Evolutionary conservation across 371 early-diverging fungal genomes (phyloP), one percentile per base, ranked within the genome.

Genomic region (Mucor indicus): DNA sequence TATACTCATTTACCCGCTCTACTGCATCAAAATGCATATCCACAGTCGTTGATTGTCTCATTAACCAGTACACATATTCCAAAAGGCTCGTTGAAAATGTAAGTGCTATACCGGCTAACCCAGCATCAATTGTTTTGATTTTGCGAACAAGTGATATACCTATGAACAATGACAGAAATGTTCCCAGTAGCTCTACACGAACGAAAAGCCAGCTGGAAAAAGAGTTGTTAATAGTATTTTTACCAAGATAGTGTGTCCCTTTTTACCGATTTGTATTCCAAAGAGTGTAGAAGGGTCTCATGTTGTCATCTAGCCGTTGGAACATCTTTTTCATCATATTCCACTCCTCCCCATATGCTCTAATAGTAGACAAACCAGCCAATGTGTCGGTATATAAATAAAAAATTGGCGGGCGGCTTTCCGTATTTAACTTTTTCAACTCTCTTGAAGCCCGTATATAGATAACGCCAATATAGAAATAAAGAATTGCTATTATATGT

Each of bases 21-120:
- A 93, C 85, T 12, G 87, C 75, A 69, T 90, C 90, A 79, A 91
- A 81, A 57, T 84, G 78, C 86, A 87, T 89, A 67, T 93, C 94
- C 38, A 91, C 79, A 8, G 82, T 76, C 4, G 92, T 87, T 30
- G 85, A 86, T 50, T 72, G 80, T 31, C 92, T 77, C 55, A 95
- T 84, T 11, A 83, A 40, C 91, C 93, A 92, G 38, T 75, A 75
- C 6, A 91, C 72, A 42, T 83, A 80, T 35, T 86, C 85, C 17
- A 86, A 63, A 20, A 81, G 57, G 53, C 67, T 79, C 35, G 75
- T 69, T 1, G 81, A 61, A 30, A 89, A 88, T 12, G 86, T 80
- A 21, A 96, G 72, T 1, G 87, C 81, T 27, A 95, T 75, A 40
- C 92, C 95, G 4, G 90, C 91, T 30, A 84, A 64, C 0, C 87